Base-by-base conservation (phyloP, 768 basidiomycete genomes). In the Symmetrospora coprosmae region DNA sequence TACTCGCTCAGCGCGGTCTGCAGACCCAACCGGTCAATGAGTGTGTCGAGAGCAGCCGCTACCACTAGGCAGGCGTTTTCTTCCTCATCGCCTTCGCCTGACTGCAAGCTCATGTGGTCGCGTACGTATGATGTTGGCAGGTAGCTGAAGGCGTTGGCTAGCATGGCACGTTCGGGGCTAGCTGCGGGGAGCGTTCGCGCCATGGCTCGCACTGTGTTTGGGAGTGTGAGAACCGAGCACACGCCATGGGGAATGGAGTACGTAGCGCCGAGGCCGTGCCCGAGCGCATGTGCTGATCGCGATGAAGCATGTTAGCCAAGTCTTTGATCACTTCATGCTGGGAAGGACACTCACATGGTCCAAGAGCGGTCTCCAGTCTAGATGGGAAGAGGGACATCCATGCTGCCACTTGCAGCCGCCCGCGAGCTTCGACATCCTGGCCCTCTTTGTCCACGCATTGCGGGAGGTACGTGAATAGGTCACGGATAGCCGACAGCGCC, bases 191-290 rank as follows among this genome's bases (percentile, higher is more conserved):
- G 25, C 17, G n/a, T 9, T 2, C 43, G 40, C 5, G 55, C 39
- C 55, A 58, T 58, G 41, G 46, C 23, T 2, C 55, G 55, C 9
- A 58, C 25, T 2, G 55, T 58, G 25, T 31, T 31, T 7, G 62
- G 14, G 11, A 69, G 63, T 19, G 68, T 69, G 14, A 69, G 38
- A 33, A 66, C 66, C n/a, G 85, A 86, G 3, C 86, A 86, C 63
- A 86, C 83, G 8, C 86, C 86, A 69, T 88, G 85, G 21, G 85
- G 83, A 58, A 88, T 86, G 50, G 76, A 73, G 67, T 86, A 87
- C 7, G 66, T 69, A 1, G 84, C 84, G 2, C 85, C 85, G 11
- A 85, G 76, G 66, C 77, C 80, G 70, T 86, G 83, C 4, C 85
- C 84, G 4, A 87, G 76, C 2, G 81, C 73, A 71, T 87, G 86